Evolutionary conservation across 257 asterid genomes (phyloP).

Genomic region (Solanum arcanum): DNA sequence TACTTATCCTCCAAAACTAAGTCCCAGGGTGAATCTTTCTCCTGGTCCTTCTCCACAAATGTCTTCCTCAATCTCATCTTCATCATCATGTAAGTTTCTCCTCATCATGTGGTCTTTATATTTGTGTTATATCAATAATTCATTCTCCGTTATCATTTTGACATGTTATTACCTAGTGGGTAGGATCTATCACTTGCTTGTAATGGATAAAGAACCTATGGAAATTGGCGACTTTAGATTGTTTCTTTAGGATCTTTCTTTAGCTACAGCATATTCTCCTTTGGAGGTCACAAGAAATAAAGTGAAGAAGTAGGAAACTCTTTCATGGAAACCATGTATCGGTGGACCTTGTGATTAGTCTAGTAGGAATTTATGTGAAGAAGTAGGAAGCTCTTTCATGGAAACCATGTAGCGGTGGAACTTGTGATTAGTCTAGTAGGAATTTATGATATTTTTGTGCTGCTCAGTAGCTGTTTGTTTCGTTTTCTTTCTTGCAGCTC

Average conservation of each 20-base stretch:
- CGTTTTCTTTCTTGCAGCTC: constrained; percentile 17
- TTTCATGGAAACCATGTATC: too few species aligned
- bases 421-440: background rate
- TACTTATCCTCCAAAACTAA: constrained; percentile 15
- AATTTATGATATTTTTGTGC: background rate
- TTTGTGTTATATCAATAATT: background rate
- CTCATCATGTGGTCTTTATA: background rate
- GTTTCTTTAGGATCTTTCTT: background rate
- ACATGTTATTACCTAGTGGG: background rate
- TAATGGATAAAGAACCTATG: background rate
- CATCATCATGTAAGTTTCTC: constrained; percentile 42
- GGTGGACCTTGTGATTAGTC: background rate
- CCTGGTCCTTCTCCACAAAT: constrained; percentile 27
- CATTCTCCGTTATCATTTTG: background rate
- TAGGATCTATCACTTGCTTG: background rate
- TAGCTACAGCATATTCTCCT: background rate
- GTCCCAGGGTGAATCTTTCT: constrained; percentile 8
- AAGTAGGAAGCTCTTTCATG: too few species aligned
- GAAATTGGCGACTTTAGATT: background rate
- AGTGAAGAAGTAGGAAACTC: background rate
- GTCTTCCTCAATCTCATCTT: constrained; percentile 22
- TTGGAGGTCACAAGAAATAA: background rate
- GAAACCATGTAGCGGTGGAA: too few species aligned
- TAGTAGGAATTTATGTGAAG: background rate
- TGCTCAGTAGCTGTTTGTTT: background rate